phyloP scores from a whole-genome alignment of 2,329 filamentous ascomycete genomes.

The Venturiaceae sp. region DNA sequence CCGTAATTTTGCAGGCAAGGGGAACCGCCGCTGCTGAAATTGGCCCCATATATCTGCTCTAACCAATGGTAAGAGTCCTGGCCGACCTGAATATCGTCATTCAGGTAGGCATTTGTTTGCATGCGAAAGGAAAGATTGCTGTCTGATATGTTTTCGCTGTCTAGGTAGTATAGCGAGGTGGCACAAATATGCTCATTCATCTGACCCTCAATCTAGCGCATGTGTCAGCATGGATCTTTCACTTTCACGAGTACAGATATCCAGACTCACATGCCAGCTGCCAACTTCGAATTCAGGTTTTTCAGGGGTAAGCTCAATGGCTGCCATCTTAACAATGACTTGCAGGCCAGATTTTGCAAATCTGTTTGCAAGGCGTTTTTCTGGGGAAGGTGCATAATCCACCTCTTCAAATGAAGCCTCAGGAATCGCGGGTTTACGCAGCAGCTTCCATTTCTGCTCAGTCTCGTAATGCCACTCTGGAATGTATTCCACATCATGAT shows the following conservation, averaged over 20 bases:
- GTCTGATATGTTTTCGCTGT: constrained; percentile 47
- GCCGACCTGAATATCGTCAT: not conserved
- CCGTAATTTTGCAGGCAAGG: constrained; percentile 32
- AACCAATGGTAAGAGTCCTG: not conserved
- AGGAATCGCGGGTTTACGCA: not conserved
- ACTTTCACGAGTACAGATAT: no score
- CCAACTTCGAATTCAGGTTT: constrained; percentile 44
- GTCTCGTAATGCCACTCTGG: no score
- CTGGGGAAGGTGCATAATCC: no score
- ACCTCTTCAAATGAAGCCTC: not conserved
- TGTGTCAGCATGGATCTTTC: no score
- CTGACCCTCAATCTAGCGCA: constrained; percentile 20
- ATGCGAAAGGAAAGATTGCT: constrained; percentile 37
- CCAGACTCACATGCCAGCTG: constrained; percentile 45
- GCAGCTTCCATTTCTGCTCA: not conserved
- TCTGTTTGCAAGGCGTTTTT: constrained; percentile 13
- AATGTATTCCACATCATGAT: no score
- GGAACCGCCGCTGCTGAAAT: not conserved
- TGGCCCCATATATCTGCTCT: not conserved
- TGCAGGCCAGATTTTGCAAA: constrained; percentile 40
- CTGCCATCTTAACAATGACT: constrained; percentile 51
- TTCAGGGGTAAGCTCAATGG: constrained; percentile 46
- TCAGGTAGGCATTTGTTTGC: not conserved
- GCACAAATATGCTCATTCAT: constrained; percentile 54
- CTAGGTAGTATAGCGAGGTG: constrained; percentile 51